These are phyloP conservation scores for Barbatosphaeria neglecta DNA, from an alignment of 495 filamentous ascomycete genomes.

Conservation along the genomic window DNA sequence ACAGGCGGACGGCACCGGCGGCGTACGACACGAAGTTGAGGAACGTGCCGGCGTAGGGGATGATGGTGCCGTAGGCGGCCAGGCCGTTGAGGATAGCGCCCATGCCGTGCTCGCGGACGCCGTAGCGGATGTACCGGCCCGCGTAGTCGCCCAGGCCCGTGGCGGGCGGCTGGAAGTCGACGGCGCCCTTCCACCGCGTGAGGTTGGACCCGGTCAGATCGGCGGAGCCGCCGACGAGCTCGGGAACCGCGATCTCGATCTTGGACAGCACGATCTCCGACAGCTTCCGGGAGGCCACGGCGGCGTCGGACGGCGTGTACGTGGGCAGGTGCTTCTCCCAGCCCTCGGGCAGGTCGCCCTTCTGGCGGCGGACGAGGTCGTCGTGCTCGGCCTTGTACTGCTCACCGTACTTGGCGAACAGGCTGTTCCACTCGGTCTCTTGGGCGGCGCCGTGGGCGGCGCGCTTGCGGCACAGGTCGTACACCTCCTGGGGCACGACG, in stretches of 20 bases:
- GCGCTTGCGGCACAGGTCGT: conserved; percentile 77
- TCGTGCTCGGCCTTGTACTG: conserved; percentile 64
- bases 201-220: conserved; percentile 98
- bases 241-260: conserved; percentile 72
- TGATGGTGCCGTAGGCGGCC: conserved; percentile 85
- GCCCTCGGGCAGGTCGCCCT: conserved; percentile 80
- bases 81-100: conserved; percentile 97
- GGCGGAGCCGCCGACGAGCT: conserved; percentile 90
- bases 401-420: conserved; percentile 74
- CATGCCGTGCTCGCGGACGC: conserved; percentile 97
- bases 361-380: conserved; percentile 73
- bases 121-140: conserved; percentile 93
- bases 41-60: conserved; percentile 94
- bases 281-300: conserved; percentile 84
- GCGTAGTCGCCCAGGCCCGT: conserved; percentile 73
- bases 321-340: conserved; percentile 92
- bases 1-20: conserved; percentile 88
- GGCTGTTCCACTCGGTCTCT: conserved; percentile 91
- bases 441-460: conserved; percentile 73
- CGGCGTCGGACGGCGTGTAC: conserved; percentile 79
- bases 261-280: conserved; percentile 89
- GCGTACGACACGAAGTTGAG: conserved; percentile 99
- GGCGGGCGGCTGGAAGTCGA: conserved; percentile 92
- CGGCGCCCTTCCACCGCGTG: conserved; percentile 91
- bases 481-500: conserved; percentile 87